A percentile compares a stretch with the other conserved stretches of the same genome.
These are phyloP conservation scores for Globisporangium orthogonon DNA, from an alignment of 352 stramenopile genomes.

Conservation along the genomic window DNA sequence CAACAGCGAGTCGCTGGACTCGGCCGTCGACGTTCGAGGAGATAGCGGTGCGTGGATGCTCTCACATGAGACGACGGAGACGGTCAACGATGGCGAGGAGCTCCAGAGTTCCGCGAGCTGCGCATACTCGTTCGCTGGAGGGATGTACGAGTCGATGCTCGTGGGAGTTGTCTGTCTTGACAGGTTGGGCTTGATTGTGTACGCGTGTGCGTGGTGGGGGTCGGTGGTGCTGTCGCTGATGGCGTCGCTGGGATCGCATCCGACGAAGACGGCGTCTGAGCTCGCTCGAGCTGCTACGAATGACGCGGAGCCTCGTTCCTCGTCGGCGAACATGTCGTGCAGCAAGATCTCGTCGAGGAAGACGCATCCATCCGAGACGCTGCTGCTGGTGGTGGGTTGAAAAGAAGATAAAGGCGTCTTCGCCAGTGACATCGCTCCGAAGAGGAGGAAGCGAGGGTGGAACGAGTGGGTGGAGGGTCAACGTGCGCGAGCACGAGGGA, in stretches of 20 bases:
- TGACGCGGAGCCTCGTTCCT: not conserved
- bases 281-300: not conserved
- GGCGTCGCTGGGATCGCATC: not conserved
- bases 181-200: not conserved
- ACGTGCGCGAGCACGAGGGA: constrained; percentile 10
- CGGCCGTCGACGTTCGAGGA: not conserved
- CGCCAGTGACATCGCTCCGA: constrained; percentile 10
- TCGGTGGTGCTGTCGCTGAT: not conserved
- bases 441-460: no score
- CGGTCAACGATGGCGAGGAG: not conserved
- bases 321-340: not conserved
- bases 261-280: not conserved
- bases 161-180: constrained; percentile 2
- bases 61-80: not conserved
- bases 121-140: constrained; percentile 7
- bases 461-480: constrained; percentile 2
- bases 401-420: constrained; percentile 10
- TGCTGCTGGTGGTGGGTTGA: not conserved
- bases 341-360: constrained; percentile 6
- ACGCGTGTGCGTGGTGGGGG: constrained; percentile 3
- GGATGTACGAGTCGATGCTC: constrained; percentile 9
- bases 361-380: not conserved
- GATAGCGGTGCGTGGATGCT: not conserved
- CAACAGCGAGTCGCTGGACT: constrained; percentile 3
- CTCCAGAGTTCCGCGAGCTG: constrained; percentile 11